phyloP scores from a whole-genome alignment of 2,329 filamentous ascomycete species.

The Aspergillus vadensis region DNA sequence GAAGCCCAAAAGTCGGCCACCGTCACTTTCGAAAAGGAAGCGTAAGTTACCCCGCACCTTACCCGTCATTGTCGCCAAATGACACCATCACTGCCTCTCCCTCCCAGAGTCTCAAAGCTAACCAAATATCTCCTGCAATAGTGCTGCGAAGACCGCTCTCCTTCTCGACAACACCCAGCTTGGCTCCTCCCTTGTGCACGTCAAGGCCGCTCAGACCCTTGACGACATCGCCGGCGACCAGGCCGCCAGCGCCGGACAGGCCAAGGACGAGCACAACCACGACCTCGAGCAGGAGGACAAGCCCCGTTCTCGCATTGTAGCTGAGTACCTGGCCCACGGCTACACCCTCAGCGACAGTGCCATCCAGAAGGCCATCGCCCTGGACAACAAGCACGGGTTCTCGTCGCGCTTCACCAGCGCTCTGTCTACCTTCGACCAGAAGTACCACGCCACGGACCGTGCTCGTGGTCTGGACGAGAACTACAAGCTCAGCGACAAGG shows the following conservation, averaged over 20 bases:
- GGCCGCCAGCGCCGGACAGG: conserved; percentile 55
- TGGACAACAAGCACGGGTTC: conserved; percentile 89
- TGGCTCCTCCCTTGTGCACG: conserved; percentile 73
- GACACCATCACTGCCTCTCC: conserved; percentile 1
- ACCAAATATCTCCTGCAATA: conserved; percentile 21
- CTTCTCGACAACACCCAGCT: conserved; percentile 97
- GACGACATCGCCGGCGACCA: conserved; percentile 65
- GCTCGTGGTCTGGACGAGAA: conserved; percentile 80
- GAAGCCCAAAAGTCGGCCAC: conserved; percentile 77
- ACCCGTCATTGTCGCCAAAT: conserved; percentile 14
- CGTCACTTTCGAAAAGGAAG: conserved; percentile 97
- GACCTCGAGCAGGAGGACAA: conserved; percentile 95
- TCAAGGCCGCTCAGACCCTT: conserved; percentile 69
- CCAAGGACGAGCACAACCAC: conserved; percentile 58
- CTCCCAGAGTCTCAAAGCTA: not conserved
- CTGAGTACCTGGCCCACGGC: conserved; percentile 94
- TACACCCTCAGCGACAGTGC: conserved; percentile 79
- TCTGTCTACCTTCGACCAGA: conserved; percentile 75
- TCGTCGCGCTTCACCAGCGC: conserved; percentile 76
- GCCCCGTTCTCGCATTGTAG: conserved; percentile 87
- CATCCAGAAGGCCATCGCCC: conserved; percentile 78
- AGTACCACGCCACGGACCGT: conserved; percentile 85
- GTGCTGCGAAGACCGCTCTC: conserved; percentile 90
- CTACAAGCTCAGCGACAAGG: conserved; percentile 78
- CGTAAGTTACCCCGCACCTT: conserved; percentile 49